Percentiles rank a stretch among this genome's conserved stretches.
Evolutionary conservation across 805 yeast species (phyloP).

Genomic region (Sugiyamaella marilandica): DNA sequence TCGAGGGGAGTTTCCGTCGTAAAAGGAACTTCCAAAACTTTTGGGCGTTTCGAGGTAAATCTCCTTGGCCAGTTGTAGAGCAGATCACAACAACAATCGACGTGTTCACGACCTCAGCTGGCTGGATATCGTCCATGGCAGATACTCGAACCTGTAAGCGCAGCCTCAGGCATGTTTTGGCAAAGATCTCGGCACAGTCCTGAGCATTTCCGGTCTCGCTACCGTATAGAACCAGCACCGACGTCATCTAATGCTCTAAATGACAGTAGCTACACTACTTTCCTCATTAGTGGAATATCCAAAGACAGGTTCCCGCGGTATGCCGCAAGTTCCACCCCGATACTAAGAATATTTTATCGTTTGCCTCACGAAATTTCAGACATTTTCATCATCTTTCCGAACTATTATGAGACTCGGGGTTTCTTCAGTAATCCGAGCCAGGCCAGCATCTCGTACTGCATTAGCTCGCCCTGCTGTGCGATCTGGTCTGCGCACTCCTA

Average conservation of each 20-base stretch:
- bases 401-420: not conserved
- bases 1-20: slow-evolving; percentile 56
- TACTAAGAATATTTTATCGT: not conserved
- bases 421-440: not conserved
- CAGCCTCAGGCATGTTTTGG: slow-evolving; percentile 49
- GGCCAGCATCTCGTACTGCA: slow-evolving; percentile 2
- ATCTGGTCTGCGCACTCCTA: not conserved
- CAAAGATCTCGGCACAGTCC: slow-evolving; percentile 69
- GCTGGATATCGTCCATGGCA: slow-evolving; percentile 57
- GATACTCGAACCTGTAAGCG: slow-evolving; percentile 46
- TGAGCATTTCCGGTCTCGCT: slow-evolving; percentile 91
- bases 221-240: slow-evolving; percentile 69
- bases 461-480: not conserved
- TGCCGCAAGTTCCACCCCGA: not conserved
- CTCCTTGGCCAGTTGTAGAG: slow-evolving; percentile 96
- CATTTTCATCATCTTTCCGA: not conserved
- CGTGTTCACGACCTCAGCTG: slow-evolving; percentile 39
- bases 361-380: slow-evolving; percentile 8
- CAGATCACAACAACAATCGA: slow-evolving; percentile 53
- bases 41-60: slow-evolving; percentile 70
- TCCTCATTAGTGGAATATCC: not conserved
- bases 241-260: not conserved
- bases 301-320: too few relatives aligned
- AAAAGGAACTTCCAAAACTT: slow-evolving; percentile 73
- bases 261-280: not conserved